Evolutionary conservation across 139 green algal species (phyloP).

Genomic region (Tetraselmis striata): DNA sequence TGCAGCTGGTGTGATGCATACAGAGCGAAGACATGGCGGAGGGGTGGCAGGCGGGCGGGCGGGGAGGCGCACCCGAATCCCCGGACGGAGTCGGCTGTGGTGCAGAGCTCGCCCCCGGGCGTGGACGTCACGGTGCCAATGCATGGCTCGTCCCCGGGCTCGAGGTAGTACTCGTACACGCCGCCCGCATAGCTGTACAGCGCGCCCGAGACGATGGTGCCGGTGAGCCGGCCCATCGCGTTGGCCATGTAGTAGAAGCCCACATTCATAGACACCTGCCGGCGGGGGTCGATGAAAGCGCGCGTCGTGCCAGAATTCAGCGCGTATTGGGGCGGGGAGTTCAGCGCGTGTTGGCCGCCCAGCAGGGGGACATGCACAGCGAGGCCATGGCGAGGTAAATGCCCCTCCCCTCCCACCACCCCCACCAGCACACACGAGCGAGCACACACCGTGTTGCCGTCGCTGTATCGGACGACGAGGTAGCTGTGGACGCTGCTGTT

Average conservation of each 20-base stretch:
- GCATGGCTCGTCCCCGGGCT: background rate
- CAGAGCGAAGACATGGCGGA: too few relatives aligned
- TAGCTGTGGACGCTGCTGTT: constrained; percentile 81
- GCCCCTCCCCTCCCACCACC: too few relatives aligned
- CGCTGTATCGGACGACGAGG: constrained; percentile 67
- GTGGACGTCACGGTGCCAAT: background rate
- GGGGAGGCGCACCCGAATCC: background rate
- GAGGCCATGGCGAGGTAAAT: too few relatives aligned
- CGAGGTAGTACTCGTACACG: background rate
- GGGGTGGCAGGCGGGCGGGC: too few relatives aligned
- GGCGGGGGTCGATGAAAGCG: background rate
- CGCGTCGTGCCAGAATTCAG: too few relatives aligned
- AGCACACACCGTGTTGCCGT: constrained; percentile 62
- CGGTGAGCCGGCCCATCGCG: constrained; percentile 62
- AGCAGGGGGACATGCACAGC: too few relatives aligned
- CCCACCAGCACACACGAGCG: background rate
- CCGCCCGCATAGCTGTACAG: constrained; percentile 66
- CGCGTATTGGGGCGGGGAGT: too few relatives aligned
- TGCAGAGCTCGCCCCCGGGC: background rate
- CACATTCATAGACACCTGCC: constrained; percentile 69
- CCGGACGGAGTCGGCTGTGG: background rate
- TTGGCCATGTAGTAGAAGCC: constrained; percentile 86
- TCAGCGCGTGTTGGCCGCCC: too few relatives aligned
- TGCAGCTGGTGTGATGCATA: too few relatives aligned
- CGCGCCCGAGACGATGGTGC: constrained; percentile 66